phyloP scores from a whole-genome alignment of 2,329 filamentous ascomycete species.

The Sporothrix mexicana region DNA sequence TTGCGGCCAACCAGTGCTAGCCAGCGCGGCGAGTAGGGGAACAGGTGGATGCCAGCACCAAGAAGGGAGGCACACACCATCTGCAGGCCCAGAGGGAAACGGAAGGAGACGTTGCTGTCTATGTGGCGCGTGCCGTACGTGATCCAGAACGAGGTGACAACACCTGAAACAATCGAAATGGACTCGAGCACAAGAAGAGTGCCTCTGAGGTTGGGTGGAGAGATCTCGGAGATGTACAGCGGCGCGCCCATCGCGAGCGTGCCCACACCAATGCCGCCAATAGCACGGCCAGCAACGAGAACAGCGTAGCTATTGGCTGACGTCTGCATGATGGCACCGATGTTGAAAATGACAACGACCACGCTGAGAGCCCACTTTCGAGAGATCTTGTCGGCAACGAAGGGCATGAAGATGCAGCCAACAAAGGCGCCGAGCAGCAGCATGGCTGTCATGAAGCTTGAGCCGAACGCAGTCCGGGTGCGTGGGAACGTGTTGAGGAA shows the following conservation, averaged over 20 bases:
- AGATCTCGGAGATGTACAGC: constrained; percentile 35
- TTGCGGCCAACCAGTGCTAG: constrained; percentile 30
- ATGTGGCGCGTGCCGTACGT: constrained; percentile 46
- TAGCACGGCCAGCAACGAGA: constrained; percentile 42
- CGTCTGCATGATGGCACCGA: constrained; percentile 52
- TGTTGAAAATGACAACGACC: constrained; percentile 48
- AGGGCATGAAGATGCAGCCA: constrained; percentile 45
- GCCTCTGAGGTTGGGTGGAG: constrained; percentile 33
- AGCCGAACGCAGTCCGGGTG: constrained; percentile 44
- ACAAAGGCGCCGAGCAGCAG: constrained; percentile 50
- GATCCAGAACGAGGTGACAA: constrained; percentile 52
- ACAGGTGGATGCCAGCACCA: constrained; percentile 16
- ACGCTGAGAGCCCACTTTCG: constrained; percentile 51
- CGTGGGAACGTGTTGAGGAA: constrained; percentile 53
- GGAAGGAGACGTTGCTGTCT: not conserved
- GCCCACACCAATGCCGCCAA: constrained; percentile 44
- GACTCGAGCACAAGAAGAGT: constrained; percentile 28
- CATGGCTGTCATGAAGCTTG: constrained; percentile 52
- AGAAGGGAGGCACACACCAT: constrained; percentile 24
- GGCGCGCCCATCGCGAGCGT: constrained; percentile 47
- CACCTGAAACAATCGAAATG: constrained; percentile 44
- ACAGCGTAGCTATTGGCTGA: constrained; percentile 41
- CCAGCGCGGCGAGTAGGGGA: constrained; percentile 34
- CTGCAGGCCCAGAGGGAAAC: constrained; percentile 23
- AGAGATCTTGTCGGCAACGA: constrained; percentile 50